These are phyloP conservation scores for Sisymbrium altissimum DNA, from an alignment of 345 rosid genomes.

Conservation along the genomic window DNA sequence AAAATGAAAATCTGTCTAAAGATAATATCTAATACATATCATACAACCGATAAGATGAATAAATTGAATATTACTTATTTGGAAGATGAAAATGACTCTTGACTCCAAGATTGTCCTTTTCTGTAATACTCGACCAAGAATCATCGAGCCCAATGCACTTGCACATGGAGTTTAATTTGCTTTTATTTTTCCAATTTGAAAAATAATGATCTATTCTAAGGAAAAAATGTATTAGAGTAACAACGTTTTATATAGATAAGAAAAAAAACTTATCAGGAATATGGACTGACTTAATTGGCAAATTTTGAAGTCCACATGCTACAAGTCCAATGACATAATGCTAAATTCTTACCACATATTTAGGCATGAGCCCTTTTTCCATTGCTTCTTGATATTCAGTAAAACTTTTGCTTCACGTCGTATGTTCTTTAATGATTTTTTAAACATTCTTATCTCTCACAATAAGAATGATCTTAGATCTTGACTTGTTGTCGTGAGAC, in stretches of 20 bases:
- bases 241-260: not conserved
- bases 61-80: not conserved
- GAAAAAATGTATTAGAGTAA: not conserved
- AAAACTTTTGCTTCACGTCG: not conserved
- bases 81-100: not conserved
- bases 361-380: not conserved
- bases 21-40: not conserved
- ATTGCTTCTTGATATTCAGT: not conserved
- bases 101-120: constrained; percentile 23
- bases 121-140: not conserved
- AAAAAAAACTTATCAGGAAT: not conserved
- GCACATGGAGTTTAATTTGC: constrained; percentile 11
- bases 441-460: not conserved
- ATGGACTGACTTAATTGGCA: not conserved
- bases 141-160: constrained; percentile 12
- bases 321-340: not conserved
- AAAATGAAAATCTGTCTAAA: not conserved
- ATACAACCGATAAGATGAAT: not conserved
- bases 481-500: not conserved
- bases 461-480: not conserved
- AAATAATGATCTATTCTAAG: not conserved
- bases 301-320: not conserved
- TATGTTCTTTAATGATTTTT: not conserved
- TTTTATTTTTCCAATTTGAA: not conserved
- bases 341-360: not conserved